Evolutionary conservation across 768 basidiomycete genomes (phyloP).

Genomic region (Tylopilus sp.): DNA sequence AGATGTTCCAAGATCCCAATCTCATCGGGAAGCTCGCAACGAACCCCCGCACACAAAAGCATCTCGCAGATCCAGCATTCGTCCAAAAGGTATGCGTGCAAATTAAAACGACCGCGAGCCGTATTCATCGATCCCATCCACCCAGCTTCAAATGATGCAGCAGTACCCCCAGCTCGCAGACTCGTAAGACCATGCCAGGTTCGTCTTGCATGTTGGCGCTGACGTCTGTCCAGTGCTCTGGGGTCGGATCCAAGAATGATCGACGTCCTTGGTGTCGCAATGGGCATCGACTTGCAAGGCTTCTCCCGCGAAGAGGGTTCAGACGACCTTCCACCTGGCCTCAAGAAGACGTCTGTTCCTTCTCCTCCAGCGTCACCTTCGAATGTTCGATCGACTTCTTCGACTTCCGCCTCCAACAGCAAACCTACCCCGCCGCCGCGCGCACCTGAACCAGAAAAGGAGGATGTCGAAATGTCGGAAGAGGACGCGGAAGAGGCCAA

Average conservation of each 20-base stretch:
- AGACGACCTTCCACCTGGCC: slow-evolving; percentile 67
- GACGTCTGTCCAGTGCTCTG: slow-evolving; percentile 42
- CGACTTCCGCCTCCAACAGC: slow-evolving; percentile 40
- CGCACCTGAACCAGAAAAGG: slow-evolving; percentile 40
- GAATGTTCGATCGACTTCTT: slow-evolving; percentile 33
- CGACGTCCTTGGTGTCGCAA: slow-evolving; percentile 85
- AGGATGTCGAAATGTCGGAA: slow-evolving; percentile 66
- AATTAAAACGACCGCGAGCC: not conserved
- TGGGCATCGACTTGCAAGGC: slow-evolving; percentile 91
- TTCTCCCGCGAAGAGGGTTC: slow-evolving; percentile 83
- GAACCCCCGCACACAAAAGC: slow-evolving; percentile 82
- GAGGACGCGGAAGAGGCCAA: slow-evolving; percentile 67
- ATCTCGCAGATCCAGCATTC: slow-evolving; percentile 82
- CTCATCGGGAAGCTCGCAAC: slow-evolving; percentile 78
- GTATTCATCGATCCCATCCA: not conserved
- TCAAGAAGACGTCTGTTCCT: slow-evolving; percentile 29
- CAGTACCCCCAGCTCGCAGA: slow-evolving; percentile 64
- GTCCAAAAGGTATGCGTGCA: slow-evolving; percentile 52
- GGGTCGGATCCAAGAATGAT: slow-evolving; percentile 85
- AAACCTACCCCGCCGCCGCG: slow-evolving; percentile 40
- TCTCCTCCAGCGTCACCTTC: slow-evolving; percentile 27
- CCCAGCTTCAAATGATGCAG: slow-evolving; percentile 63
- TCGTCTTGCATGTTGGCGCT: not conserved
- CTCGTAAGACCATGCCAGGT: slow-evolving; percentile 35
- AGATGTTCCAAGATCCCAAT: slow-evolving; percentile 82